Conservation (phyloP, 228 moss, liverwort and hornwort genomes). For the Sphagnum fallax region DNA sequence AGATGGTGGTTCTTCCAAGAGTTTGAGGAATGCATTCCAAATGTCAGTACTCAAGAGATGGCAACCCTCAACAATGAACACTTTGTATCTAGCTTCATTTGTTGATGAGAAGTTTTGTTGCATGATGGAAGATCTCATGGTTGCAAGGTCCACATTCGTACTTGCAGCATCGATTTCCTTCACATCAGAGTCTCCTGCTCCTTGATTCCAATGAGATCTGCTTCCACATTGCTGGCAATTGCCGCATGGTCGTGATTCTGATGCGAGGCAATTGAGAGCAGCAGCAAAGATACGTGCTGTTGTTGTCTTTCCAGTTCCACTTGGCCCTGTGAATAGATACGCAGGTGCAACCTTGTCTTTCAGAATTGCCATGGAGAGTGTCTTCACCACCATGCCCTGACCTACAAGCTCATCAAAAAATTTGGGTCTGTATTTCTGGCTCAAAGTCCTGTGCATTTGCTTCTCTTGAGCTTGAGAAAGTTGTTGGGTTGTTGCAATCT, state of each 20-base stretch:
- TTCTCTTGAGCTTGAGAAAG: not conserved
- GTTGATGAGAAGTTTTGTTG: slow-evolving; percentile 29
- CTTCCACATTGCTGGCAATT: slow-evolving; percentile 53
- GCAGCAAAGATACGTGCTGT: slow-evolving; percentile 73
- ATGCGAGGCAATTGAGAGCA: slow-evolving; percentile 58
- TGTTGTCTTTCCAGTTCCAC: slow-evolving; percentile 80
- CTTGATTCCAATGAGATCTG: slow-evolving; percentile 17
- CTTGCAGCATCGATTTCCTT: slow-evolving; percentile 63
- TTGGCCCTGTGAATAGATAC: slow-evolving; percentile 78
- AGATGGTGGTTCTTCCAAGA: slow-evolving; percentile 67
- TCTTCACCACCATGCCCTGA: slow-evolving; percentile 66
- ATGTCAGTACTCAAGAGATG: slow-evolving; percentile 48
- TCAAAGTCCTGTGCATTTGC: slow-evolving; percentile 37
- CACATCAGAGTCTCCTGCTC: slow-evolving; percentile 44
- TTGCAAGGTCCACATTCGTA: slow-evolving; percentile 26
- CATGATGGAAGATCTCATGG: slow-evolving; percentile 19
- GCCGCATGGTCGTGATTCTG: slow-evolving; percentile 57
- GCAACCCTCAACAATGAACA: slow-evolving; percentile 78
- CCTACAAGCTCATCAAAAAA: slow-evolving; percentile 71
- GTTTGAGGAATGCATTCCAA: slow-evolving; percentile 75
- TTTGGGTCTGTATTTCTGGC: slow-evolving; percentile 77
- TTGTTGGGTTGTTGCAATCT: slow-evolving; percentile 5
- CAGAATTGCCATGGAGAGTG: slow-evolving; percentile 41
- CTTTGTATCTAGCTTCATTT: slow-evolving; percentile 41
- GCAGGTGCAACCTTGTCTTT: slow-evolving; percentile 74